phyloP scores from a whole-genome alignment of 2,329 filamentous ascomycete genomes.

The Mycogone perniciosa region DNA sequence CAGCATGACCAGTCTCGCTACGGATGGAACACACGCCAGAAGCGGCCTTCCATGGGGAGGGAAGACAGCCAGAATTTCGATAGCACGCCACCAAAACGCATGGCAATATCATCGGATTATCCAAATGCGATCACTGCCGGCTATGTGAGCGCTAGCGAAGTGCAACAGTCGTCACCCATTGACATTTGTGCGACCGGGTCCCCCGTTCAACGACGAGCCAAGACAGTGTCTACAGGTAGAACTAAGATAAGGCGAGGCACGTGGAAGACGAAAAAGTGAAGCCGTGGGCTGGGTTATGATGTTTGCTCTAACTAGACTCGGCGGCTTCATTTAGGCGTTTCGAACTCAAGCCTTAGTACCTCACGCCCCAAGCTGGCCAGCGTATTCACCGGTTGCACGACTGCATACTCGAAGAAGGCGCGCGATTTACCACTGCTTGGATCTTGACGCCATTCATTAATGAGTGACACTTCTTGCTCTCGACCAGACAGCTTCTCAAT shows the following conservation, averaged over 20 bases:
- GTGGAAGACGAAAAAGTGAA: slow-evolving; percentile 11
- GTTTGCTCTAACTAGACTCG: neutral
- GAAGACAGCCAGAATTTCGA: slow-evolving; percentile 13
- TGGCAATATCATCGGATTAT: slow-evolving; percentile 20
- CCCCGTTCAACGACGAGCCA: slow-evolving; percentile 5
- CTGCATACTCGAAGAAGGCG: slow-evolving; percentile 44
- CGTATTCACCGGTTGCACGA: slow-evolving; percentile 41
- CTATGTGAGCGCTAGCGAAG: slow-evolving; percentile 9
- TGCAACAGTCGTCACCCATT: slow-evolving; percentile 16
- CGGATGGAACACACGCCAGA: slow-evolving; percentile 15
- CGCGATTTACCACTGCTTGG: slow-evolving; percentile 33
- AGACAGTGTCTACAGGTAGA: neutral
- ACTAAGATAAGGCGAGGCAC: slow-evolving; percentile 1
- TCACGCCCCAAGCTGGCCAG: slow-evolving; percentile 41
- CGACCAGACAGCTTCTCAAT: slow-evolving; percentile 41
- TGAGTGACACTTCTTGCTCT: slow-evolving; percentile 36
- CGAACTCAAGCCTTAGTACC: slow-evolving; percentile 38
- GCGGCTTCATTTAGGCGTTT: neutral
- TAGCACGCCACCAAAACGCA: slow-evolving; percentile 19
- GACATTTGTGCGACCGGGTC: neutral
- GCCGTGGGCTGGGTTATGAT: neutral
- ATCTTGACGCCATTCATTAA: slow-evolving; percentile 38
- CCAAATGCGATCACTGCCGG: slow-evolving; percentile 11
- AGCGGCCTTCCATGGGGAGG: slow-evolving; percentile 15
- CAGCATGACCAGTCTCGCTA: slow-evolving; percentile 5